Evolutionary conservation across 2,329 filamentous ascomycete species (phyloP), one percentile per base, ranked within the genome.

Genomic region (Zelopaecilomyces penicillatus): DNA sequence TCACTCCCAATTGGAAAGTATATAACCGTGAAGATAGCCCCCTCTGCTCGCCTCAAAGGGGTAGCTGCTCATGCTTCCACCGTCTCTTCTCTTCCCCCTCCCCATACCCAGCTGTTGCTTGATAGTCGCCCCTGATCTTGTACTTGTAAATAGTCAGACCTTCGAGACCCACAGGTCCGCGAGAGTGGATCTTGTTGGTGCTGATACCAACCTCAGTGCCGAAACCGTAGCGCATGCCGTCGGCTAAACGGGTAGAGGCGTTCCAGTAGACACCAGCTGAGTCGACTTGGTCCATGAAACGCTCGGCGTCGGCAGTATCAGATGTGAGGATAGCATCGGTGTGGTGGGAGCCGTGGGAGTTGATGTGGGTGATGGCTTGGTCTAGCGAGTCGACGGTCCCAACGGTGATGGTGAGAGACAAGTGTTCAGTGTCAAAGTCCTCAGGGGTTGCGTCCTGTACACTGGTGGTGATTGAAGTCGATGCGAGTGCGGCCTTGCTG

Each of bases 61-160:
- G 50, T 53, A 80, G 49, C 47, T 60, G 70, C 62, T 83, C 73
- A 57, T 83, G 80, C 65, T 78, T 73, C 62, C 74, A 83, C 5
- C 62, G 62, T 57, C 67, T 75, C 67, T 80, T 71, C 12, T 77
- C 76, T 48, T 78, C 72, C 2, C 77, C 78, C 45, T 78, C 76
- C 8, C 80, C 80, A 51, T 96, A 97, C 44, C 80, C 80, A 0
- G 77, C 77, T 26, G 87, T 87, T n/a, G 82, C 74, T 54, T 98
- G 93, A 7, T 90, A 93, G 47, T 78, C 71, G 1, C 91, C 93
- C 33, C 85, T 74, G 51, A 98, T 75, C 65, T 93, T 80, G 72
- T 96, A 98, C 72, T 96, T 96, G 70, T 98, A 96, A 50, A 97
- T 97, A 62, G 88, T 95, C 63, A 98, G 67, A 1, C 93, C 93